A percentile compares a stretch with the other conserved stretches of the same genome.
Conservation (phyloP, 1,284 basidiomycete genomes). For the Apiotrichum gamsii region DNA sequence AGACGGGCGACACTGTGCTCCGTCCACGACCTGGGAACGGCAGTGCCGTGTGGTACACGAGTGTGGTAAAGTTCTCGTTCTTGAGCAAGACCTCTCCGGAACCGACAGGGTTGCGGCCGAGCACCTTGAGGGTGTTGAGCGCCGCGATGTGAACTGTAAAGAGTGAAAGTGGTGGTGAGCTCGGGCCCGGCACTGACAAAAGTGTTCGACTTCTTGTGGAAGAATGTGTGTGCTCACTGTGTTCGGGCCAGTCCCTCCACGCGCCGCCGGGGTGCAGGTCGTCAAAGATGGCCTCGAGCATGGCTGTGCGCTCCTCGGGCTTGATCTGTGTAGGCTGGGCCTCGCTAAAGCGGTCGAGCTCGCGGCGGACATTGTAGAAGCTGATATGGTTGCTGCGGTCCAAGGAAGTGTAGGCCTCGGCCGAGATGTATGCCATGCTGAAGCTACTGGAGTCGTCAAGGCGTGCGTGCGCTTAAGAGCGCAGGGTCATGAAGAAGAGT, state of each 20-base stretch:
- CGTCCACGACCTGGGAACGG: conserved; percentile 12
- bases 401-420: not conserved
- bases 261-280: conserved; percentile 56
- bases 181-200: conserved; percentile 6
- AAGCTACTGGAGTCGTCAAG: too few relatives aligned
- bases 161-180: conserved; percentile 13
- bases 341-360: conserved; percentile 14
- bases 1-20: not conserved
- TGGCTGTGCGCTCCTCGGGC: conserved; percentile 41
- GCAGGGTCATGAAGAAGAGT: too few relatives aligned
- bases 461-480: too few relatives aligned
- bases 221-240: conserved; percentile 22
- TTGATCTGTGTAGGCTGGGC: conserved; percentile 49
- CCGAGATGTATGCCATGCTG: not conserved
- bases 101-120: conserved; percentile 65
- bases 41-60: conserved; percentile 33
- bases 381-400: not conserved
- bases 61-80: conserved; percentile 17
- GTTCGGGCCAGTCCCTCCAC: conserved; percentile 26
- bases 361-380: not conserved
- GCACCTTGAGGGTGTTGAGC: conserved; percentile 64
- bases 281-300: conserved; percentile 56
- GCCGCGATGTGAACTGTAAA: conserved; percentile 48
- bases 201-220: too few relatives aligned
- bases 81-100: conserved; percentile 57